Conservation (phyloP, 305 asterid genomes). For the Rubia tinctorum region DNA sequence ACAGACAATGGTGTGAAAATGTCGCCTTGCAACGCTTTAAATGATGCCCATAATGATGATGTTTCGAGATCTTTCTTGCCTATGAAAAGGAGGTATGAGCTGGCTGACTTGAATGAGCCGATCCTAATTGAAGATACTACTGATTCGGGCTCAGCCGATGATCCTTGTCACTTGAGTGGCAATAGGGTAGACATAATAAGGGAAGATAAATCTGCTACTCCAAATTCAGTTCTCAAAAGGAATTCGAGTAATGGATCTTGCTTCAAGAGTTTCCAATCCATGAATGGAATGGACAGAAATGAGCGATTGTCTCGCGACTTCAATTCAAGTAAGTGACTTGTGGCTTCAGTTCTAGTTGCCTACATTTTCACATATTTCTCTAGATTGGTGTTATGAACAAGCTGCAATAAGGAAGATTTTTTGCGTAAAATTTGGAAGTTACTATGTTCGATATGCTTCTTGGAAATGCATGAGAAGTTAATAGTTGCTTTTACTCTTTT, state of each 20-base stretch:
- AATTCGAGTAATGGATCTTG: too few species aligned
- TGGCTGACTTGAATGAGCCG: slow-evolving; percentile 31
- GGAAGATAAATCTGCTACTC: slow-evolving; percentile 18
- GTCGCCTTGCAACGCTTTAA: not conserved
- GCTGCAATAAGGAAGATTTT: slow-evolving; percentile 7
- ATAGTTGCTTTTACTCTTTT: not conserved
- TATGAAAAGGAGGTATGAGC: slow-evolving; percentile 20
- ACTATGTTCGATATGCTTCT: not conserved
- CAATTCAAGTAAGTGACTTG: slow-evolving; percentile 39
- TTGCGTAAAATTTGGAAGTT: too few species aligned
- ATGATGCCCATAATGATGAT: slow-evolving; percentile 21
- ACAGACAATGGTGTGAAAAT: slow-evolving; percentile 11
- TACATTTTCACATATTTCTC: not conserved
- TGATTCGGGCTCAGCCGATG: slow-evolving; percentile 12
- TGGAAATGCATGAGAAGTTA: not conserved
- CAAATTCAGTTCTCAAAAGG: slow-evolving; percentile 17
- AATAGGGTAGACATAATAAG: too few species aligned
- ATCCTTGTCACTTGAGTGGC: slow-evolving; percentile 7
- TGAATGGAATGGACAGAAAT: slow-evolving; percentile 24
- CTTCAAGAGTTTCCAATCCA: too few species aligned
- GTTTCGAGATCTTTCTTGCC: slow-evolving; percentile 19
- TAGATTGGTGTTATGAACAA: not conserved
- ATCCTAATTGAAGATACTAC: slow-evolving; percentile 18
- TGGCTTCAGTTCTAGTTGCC: not conserved
- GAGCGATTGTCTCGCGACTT: slow-evolving; percentile 28